Evolutionary conservation across 805 yeast genomes (phyloP).

Genomic region (Brettanomyces bruxellensis): DNA sequence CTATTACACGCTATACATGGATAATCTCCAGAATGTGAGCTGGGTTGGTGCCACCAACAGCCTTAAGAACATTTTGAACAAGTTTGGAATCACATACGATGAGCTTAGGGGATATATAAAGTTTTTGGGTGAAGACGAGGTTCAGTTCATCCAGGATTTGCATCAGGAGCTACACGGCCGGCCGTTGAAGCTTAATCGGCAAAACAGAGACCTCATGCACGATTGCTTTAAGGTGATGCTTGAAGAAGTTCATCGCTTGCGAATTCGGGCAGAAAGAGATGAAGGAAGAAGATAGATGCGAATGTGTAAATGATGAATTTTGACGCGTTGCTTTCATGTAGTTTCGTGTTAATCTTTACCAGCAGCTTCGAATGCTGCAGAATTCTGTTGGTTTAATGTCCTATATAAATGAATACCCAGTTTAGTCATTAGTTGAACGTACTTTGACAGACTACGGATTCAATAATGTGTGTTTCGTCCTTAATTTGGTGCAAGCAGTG

Average conservation of each 20-base stretch:
- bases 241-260: constrained; percentile 3
- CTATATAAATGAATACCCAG: too few species aligned
- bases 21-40: constrained; percentile 7
- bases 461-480: too few species aligned
- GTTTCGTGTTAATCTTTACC: too few species aligned
- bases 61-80: constrained; percentile 12
- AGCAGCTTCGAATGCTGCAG: too few species aligned
- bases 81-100: constrained; percentile 7
- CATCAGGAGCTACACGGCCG: constrained; percentile 8
- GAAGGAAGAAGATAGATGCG: background rate
- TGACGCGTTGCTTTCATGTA: too few species aligned
- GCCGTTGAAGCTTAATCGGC: constrained; percentile 1
- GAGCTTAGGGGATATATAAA: constrained; percentile 4
- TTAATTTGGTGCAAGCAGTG: too few species aligned
- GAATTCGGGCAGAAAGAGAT: background rate
- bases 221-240: constrained; percentile 7
- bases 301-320: background rate
- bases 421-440: too few species aligned
- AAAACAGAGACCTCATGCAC: constrained; percentile 6
- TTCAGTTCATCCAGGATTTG: constrained; percentile 7
- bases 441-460: too few species aligned
- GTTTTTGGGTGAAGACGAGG: constrained; percentile 9
- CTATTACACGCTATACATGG: constrained; percentile 4
- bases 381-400: too few species aligned
- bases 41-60: constrained; percentile 10